These are phyloP conservation scores for Dioszegia hungarica DNA, from an alignment of 768 basidiomycete genomes.

Conservation along the genomic window DNA sequence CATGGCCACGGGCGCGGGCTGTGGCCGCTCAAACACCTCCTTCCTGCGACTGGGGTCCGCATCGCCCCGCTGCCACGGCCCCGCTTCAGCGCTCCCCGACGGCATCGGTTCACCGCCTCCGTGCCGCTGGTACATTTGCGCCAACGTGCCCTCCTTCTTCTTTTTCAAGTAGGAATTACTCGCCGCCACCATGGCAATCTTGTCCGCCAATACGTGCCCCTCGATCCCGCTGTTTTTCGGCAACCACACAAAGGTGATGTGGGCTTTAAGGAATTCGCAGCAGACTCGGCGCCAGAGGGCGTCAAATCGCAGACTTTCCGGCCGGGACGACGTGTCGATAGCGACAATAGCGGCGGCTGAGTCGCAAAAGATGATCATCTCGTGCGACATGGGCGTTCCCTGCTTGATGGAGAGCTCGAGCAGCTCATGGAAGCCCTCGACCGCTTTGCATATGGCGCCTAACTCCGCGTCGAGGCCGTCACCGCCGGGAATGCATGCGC, in stretches of 20 bases:
- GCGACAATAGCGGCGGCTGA: conserved; percentile 46
- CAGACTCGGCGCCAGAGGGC: conserved; percentile 39
- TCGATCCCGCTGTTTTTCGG: conserved; percentile 39
- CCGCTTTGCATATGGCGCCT: conserved; percentile 43
- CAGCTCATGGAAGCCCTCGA: conserved; percentile 39
- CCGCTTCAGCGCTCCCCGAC: conserved; percentile 29
- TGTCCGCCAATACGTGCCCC: conserved; percentile 43
- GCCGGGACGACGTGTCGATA: conserved; percentile 42
- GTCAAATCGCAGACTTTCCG: conserved; percentile 40
- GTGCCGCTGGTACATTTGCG: conserved; percentile 22
- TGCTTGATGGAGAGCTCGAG: conserved; percentile 31
- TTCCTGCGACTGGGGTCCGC: conserved; percentile 34
- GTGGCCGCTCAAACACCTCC: conserved; percentile 22
- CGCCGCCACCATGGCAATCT: conserved; percentile 40
- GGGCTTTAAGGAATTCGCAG: conserved; percentile 32
- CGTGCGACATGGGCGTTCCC: conserved; percentile 26
- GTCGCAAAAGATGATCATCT: conserved; percentile 45
- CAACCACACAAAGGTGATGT: conserved; percentile 46
- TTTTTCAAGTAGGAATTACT: conserved; percentile 43
- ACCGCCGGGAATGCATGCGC: conserved; percentile 35
- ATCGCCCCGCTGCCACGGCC: conserved; percentile 41
- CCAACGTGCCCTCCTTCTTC: conserved; percentile 30
- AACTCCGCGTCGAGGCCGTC: conserved; percentile 45
- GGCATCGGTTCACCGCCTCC: conserved; percentile 34
- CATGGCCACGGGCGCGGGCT: conserved; percentile 11